Evolutionary conservation across 257 asterid genomes (phyloP).

Genomic region (Prunella vulgaris): DNA sequence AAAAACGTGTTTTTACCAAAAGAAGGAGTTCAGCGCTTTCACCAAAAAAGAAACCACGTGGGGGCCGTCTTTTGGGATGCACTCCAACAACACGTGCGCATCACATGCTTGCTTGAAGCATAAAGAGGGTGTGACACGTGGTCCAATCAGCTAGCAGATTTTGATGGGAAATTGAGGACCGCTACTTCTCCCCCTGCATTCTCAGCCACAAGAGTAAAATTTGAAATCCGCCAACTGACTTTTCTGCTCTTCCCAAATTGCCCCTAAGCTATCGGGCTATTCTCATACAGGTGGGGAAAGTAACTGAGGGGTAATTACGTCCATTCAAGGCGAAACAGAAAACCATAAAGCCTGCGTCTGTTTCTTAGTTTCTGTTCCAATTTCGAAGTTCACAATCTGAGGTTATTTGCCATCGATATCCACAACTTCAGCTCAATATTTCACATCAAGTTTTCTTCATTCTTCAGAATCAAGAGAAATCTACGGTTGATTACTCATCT

Average conservation of each 20-base stretch:
- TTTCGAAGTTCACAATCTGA: background rate
- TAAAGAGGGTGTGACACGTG: constrained; percentile 13
- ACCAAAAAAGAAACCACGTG: background rate
- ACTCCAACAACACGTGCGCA: background rate
- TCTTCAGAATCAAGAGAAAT: constrained; percentile 8
- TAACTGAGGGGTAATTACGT: constrained; percentile 27
- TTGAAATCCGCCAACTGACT: background rate
- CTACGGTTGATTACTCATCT: background rate
- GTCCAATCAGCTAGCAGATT: constrained; percentile 22
- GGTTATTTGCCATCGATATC: background rate
- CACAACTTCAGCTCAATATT: background rate
- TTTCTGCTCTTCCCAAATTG: constrained; percentile 14
- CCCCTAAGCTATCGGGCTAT: background rate
- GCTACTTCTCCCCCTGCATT: constrained; percentile 4
- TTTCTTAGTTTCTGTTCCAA: background rate
- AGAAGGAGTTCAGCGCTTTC: background rate
- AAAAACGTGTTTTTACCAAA: background rate
- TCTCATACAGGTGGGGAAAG: background rate
- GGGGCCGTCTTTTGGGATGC: background rate
- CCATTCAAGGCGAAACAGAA: constrained; percentile 10
- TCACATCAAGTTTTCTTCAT: background rate
- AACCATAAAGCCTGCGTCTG: constrained; percentile 23
- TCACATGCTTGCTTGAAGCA: background rate
- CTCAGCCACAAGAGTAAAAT: constrained; percentile 28
- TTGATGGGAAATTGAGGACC: constrained; percentile 28